Conservation (phyloP, 202 grass and related monocot genomes). For the Schoenoplectus triqueter region DNA sequence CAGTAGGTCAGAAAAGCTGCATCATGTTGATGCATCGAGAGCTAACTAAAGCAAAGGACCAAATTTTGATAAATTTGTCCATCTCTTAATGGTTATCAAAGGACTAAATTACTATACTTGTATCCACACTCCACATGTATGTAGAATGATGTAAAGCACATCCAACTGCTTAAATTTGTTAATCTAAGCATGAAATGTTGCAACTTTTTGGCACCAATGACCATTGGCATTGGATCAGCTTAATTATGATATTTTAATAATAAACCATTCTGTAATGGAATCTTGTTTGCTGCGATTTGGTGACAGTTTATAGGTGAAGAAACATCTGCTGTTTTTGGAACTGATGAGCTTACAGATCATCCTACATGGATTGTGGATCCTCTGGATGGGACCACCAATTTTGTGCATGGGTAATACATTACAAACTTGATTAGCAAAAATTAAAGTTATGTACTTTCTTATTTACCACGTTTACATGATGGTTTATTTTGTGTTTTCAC, state of each 20-base stretch:
- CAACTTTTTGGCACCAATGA: no score
- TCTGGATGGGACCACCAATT: slow-evolving; percentile 96
- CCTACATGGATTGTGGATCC: slow-evolving; percentile 99
- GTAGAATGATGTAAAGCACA: not conserved
- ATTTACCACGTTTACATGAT: no score
- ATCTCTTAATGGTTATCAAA: slow-evolving; percentile 4
- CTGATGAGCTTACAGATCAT: slow-evolving; percentile 73
- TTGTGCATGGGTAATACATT: slow-evolving; percentile 79
- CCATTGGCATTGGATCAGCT: slow-evolving; percentile 1
- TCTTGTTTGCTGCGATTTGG: not conserved
- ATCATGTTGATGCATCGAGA: not conserved
- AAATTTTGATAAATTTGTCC: slow-evolving; percentile 20
- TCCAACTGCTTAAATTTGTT: not conserved
- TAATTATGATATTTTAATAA: slow-evolving; percentile 1
- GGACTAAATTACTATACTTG: not conserved
- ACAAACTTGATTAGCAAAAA: not conserved
- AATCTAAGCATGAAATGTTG: not conserved
- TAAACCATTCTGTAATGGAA: not conserved
- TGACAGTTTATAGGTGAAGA: slow-evolving; percentile 92
- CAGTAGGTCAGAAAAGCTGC: not conserved
- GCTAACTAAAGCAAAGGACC: not conserved
- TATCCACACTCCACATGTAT: slow-evolving; percentile 2
- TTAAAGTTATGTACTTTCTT: not conserved
- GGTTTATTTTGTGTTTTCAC: no score
- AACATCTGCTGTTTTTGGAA: slow-evolving; percentile 71